Evolutionary conservation across 768 basidiomycete species (phyloP).

Genomic region (Suillus decipiens): DNA sequence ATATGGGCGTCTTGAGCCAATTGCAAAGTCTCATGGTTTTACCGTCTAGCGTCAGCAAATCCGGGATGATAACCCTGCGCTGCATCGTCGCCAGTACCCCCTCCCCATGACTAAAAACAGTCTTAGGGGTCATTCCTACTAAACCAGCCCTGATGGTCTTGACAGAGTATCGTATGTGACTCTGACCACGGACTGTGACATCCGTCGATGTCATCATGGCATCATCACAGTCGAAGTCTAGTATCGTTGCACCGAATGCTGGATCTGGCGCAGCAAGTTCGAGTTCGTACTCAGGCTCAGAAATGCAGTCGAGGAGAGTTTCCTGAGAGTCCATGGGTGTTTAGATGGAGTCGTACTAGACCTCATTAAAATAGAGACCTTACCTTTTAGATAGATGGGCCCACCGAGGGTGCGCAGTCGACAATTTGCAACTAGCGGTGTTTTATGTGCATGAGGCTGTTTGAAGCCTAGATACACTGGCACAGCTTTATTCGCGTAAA

Average conservation of each 20-base stretch:
- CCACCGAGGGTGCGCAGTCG: neutral
- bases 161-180: conserved; percentile 2
- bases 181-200: conserved; percentile 6
- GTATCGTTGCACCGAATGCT: neutral
- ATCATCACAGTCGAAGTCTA: conserved; percentile 9
- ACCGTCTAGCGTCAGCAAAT: conserved; percentile 3
- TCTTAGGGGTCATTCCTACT: neutral
- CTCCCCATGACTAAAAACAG: conserved; percentile 5
- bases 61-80: conserved; percentile 8
- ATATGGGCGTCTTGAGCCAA: conserved; percentile 8
- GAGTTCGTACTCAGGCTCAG: neutral
- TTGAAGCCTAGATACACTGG: neutral
- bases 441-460: neutral
- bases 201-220: conserved; percentile 1
- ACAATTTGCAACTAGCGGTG: neutral
- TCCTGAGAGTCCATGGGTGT: neutral
- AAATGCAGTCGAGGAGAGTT: neutral
- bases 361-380: neutral
- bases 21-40: conserved; percentile 1
- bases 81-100: conserved; percentile 7
- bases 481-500: neutral
- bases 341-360: neutral
- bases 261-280: conserved; percentile 1
- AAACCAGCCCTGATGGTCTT: neutral
- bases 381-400: neutral